phyloP scores from a whole-genome alignment of 495 filamentous ascomycete genomes.

The Neurospora pannonica region DNA sequence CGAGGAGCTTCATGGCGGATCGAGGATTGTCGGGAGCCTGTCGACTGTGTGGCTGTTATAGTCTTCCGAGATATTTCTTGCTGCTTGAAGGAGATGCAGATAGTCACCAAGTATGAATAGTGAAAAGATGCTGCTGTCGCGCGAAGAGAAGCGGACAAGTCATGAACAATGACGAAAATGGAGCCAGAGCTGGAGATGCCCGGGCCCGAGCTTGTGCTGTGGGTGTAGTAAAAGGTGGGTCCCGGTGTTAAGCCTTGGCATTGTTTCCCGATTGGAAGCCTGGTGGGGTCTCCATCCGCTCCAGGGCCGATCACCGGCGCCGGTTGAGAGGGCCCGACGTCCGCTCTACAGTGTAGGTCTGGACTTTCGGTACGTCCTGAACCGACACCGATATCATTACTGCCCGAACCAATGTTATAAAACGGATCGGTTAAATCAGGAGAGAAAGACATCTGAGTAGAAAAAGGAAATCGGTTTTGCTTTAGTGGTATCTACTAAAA shows the following conservation, averaged over 20 bases:
- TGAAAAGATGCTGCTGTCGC: background rate
- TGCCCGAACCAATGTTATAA: background rate
- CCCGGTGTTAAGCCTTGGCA: background rate
- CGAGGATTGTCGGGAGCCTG: background rate
- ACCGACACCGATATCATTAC: background rate
- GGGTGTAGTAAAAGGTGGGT: background rate
- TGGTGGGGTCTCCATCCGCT: background rate
- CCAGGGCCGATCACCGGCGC: background rate
- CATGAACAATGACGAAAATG: background rate
- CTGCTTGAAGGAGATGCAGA: background rate
- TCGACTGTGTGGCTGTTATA: background rate
- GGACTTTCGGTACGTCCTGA: background rate
- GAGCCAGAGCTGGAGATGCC: background rate
- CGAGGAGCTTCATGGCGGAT: background rate
- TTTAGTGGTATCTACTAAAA: background rate
- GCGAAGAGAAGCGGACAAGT: background rate
- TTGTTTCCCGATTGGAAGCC: background rate
- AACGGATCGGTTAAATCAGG: background rate
- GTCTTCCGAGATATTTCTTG: background rate
- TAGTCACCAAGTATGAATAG: background rate
- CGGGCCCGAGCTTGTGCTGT: background rate
- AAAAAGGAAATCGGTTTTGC: background rate
- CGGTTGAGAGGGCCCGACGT: background rate
- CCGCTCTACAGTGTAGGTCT: background rate
- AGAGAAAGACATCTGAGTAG: background rate